Percentiles rank a stretch among this genome's conserved stretches.
Evolutionary conservation across 805 yeast genomes (phyloP).

Genomic region (Wickerhamiella parazyma): DNA sequence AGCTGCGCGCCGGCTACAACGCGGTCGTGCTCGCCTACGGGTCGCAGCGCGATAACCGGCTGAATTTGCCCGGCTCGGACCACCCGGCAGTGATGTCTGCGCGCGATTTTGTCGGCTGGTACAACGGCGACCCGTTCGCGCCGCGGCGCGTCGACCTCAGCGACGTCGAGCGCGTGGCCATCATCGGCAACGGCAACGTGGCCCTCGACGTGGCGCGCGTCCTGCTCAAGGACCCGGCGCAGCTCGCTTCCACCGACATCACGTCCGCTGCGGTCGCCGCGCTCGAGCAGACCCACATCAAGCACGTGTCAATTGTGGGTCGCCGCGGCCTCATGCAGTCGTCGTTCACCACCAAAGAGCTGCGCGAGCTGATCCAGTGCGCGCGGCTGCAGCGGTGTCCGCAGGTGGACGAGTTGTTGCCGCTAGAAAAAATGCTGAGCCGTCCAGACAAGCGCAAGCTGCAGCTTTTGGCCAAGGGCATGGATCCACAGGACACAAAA

Average conservation of each 20-base stretch:
- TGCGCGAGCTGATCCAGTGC: slow-evolving; percentile 50
- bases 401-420: slow-evolving; percentile 3
- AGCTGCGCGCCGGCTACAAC: slow-evolving; percentile 46
- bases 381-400: background rate
- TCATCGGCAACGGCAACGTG: slow-evolving; percentile 95
- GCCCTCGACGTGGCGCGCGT: slow-evolving; percentile 84
- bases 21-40: slow-evolving; percentile 77
- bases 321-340: slow-evolving; percentile 76
- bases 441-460: slow-evolving; percentile 18
- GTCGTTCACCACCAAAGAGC: slow-evolving; percentile 85
- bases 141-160: slow-evolving; percentile 31
- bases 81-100: slow-evolving; percentile 61
- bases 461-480: slow-evolving; percentile 11
- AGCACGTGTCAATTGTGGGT: slow-evolving; percentile 59
- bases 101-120: slow-evolving; percentile 87
- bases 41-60: slow-evolving; percentile 40
- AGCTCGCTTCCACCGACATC: slow-evolving; percentile 64
- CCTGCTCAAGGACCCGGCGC: slow-evolving; percentile 42
- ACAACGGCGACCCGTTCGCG: slow-evolving; percentile 66
- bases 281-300: slow-evolving; percentile 42
- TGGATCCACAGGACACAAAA: no score
- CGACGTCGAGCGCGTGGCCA: slow-evolving; percentile 49
- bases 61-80: slow-evolving; percentile 44
- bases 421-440: slow-evolving; percentile 6
- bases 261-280: slow-evolving; percentile 41